These are phyloP conservation scores for Cyclanthera cordifolia DNA, from an alignment of 306 rosid genomes.

Conservation along the genomic window DNA sequence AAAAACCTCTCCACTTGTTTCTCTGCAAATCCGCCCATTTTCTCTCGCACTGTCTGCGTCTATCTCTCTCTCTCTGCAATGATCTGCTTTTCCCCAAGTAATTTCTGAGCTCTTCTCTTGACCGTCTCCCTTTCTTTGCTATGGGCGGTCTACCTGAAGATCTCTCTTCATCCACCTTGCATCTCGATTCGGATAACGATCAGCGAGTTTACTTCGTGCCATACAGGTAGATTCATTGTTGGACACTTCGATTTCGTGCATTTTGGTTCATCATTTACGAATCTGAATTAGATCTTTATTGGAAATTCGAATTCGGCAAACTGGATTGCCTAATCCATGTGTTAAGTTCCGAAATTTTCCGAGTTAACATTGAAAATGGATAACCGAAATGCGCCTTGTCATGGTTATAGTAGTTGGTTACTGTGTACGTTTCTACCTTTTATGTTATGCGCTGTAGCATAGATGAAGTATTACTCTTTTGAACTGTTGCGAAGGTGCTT, in stretches of 20 bases:
- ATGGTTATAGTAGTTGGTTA: conserved; percentile 8
- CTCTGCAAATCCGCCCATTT: conserved; percentile 55
- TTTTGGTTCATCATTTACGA: conserved; percentile 11
- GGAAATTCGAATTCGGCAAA: conserved; percentile 2
- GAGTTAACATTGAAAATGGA: neutral
- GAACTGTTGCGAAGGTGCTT: neutral
- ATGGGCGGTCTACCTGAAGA: conserved; percentile 53
- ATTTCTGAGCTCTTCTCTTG: conserved; percentile 18
- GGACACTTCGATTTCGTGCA: conserved; percentile 17
- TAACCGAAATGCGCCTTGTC: conserved; percentile 13
- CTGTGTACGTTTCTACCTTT: neutral
- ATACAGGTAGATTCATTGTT: conserved; percentile 46
- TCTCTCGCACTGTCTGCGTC: conserved; percentile 17
- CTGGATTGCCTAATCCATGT: neutral
- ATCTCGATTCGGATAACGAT: conserved; percentile 36
- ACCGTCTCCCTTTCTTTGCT: conserved; percentile 9
- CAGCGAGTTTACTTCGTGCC: conserved; percentile 91
- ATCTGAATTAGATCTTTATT: conserved; percentile 19
- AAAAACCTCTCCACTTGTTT: conserved; percentile 37
- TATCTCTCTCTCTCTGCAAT: conserved; percentile 11
- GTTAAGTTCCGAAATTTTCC: conserved; percentile 7
- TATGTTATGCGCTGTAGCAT: neutral
- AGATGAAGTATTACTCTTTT: conserved; percentile 5
- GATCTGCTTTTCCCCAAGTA: conserved; percentile 30
- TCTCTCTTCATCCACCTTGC: conserved; percentile 42